A percentile compares a stretch with the other conserved stretches of the same genome.
Conservation (phyloP, 2,329 filamentous ascomycete species). For the Aspergillus tamarii region DNA sequence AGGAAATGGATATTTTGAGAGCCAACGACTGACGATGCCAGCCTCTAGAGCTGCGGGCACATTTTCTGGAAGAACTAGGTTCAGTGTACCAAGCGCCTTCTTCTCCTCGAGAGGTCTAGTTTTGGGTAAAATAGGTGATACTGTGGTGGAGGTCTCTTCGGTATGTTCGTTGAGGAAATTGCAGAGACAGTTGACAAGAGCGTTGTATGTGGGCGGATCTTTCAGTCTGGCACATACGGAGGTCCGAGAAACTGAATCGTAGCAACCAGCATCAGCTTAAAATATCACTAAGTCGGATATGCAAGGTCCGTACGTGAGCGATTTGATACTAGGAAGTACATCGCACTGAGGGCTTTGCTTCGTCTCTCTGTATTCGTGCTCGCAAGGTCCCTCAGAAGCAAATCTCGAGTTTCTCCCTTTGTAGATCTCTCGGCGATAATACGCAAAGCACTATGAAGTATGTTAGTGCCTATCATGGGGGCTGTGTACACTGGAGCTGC, state of each 20-base stretch:
- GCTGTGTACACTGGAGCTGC: neutral
- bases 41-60: conserved; percentile 62
- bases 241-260: conserved; percentile 38
- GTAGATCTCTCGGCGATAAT: conserved; percentile 51
- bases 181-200: conserved; percentile 46
- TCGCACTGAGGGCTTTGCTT: conserved; percentile 46
- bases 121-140: conserved; percentile 43
- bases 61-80: conserved; percentile 63
- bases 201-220: conserved; percentile 41
- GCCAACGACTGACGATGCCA: conserved; percentile 71
- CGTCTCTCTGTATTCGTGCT: conserved; percentile 42
- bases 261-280: conserved; percentile 8
- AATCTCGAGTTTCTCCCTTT: conserved; percentile 42
- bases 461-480: conserved; percentile 37
- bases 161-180: conserved; percentile 44
- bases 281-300: neutral
- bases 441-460: conserved; percentile 41
- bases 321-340: conserved; percentile 48
- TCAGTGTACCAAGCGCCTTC: conserved; percentile 57
- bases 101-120: conserved; percentile 47
- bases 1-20: conserved; percentile 71
- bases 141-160: conserved; percentile 36
- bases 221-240: conserved; percentile 37
- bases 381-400: conserved; percentile 47
- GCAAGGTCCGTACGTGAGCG: conserved; percentile 38